Base-by-base conservation (phyloP, 1,139 yeast genomes). In the Pichia sp. region DNA sequence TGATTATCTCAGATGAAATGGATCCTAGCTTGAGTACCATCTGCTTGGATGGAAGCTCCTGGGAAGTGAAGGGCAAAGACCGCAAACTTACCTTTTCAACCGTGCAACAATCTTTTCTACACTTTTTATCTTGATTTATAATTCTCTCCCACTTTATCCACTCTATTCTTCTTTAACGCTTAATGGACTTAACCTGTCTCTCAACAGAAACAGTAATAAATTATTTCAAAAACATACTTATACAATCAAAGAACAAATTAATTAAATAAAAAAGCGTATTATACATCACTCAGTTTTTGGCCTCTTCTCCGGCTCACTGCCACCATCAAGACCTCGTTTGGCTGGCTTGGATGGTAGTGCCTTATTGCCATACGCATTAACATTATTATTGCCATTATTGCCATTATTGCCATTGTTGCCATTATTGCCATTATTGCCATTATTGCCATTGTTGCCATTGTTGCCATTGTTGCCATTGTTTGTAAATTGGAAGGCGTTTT, bases 21-120 rank as follows among this genome's bases (percentile, higher is more conserved):
- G 44, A 43, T 12, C 33, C 41, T 2, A 24, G 44, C 2, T 36
- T 48, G 7, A 40, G 51, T n/a, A 48, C 55, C 5, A 71, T 83
- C 55, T 83, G 87, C 61, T 63, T 82, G 31, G 87, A 83, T 67
- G 87, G 87, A 2, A 56, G 57, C 44, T 51, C 54, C 1, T 56
- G 57, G 57, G 31, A 50, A 20, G 50, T 56, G 12, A 51, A 46
- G 1, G 64, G 62, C 1, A 46, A 50, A 2, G 45, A 53, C 14
- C 51, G 58, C 27, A 46, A 20, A 10, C 45, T 60, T 12, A 29
- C 43, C 2, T 58, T 59, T n/a, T 12, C 38, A n/a, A 5, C 27
- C 20, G 31, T 53, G 6, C n/a, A 50, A 3, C 62, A 56, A 24
- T 46, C 55, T 10, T 51, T 56, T 45, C 43, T 56, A 46, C 38